phyloP scores from a whole-genome alignment of 345 rosid genomes.

The rapeseed (Brassica napus) region DNA sequence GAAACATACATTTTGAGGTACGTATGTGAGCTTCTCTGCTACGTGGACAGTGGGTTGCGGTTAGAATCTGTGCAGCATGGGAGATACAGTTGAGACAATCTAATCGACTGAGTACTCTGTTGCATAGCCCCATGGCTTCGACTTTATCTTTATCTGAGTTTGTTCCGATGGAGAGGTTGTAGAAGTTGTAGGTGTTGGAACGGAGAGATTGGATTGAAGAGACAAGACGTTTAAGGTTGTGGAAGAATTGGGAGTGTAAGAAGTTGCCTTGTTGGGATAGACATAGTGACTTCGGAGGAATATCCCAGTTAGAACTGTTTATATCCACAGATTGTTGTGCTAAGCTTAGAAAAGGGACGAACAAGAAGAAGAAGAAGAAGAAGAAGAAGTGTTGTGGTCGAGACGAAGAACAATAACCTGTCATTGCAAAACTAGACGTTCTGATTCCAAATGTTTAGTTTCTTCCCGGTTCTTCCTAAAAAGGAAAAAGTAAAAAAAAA shows the following conservation, averaged over 20 bases:
- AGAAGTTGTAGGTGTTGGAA: constrained; percentile 24
- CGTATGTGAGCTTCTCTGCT: constrained; percentile 16
- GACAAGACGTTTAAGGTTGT: constrained; percentile 8
- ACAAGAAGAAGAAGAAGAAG: constrained; percentile 1
- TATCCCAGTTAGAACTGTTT: constrained; percentile 9
- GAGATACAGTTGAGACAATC: constrained; percentile 18
- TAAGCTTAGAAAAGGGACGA: constrained; percentile 12
- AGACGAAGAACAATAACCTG: background rate
- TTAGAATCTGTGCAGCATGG: constrained; percentile 6
- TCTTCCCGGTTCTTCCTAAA: background rate
- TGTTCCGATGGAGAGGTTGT: constrained; percentile 10
- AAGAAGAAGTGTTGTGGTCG: background rate
- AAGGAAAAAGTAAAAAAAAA: background rate
- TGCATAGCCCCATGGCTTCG: constrained; percentile 23
- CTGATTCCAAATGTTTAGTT: background rate
- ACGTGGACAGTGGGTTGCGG: background rate
- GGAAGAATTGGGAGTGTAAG: background rate
- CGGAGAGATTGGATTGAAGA: constrained; percentile 12
- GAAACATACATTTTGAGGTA: constrained; percentile 27
- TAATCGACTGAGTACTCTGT: constrained; percentile 10
- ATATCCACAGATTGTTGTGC: background rate
- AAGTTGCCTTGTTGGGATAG: background rate
- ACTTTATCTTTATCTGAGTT: constrained; percentile 23
- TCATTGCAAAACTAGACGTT: constrained; percentile 6
- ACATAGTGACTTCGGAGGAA: background rate